These are phyloP conservation scores for Mortierella claussenii DNA, from an alignment of 192 early-diverging fungal genomes.

Conservation along the genomic window DNA sequence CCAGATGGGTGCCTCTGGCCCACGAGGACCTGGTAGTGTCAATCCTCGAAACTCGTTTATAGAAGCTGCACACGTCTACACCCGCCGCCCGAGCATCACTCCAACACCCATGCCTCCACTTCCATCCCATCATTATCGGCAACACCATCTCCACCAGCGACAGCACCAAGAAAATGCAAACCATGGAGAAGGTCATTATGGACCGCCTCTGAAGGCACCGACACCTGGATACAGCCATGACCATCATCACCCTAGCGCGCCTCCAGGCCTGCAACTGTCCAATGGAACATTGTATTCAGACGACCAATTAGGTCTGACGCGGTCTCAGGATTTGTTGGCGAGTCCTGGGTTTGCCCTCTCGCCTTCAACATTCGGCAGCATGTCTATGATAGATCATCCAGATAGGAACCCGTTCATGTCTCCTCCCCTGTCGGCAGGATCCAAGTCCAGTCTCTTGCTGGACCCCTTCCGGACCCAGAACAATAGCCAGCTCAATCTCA, in stretches of 20 bases:
- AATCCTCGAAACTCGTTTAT: slow-evolving; percentile 17
- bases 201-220: slow-evolving; percentile 8
- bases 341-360: slow-evolving; percentile 24
- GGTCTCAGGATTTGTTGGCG: background rate
- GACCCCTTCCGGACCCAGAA: slow-evolving; percentile 35
- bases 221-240: slow-evolving; percentile 11
- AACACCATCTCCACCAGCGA: too few relatives aligned
- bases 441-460: background rate
- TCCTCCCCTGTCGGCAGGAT: slow-evolving; percentile 13
- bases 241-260: background rate
- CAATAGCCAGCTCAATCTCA: slow-evolving; percentile 21
- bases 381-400: background rate
- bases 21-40: background rate
- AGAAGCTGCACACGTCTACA: slow-evolving; percentile 9
- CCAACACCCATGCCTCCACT: slow-evolving; percentile 5
- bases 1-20: slow-evolving; percentile 12
- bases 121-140: background rate
- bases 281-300: background rate
- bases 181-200: too few relatives aligned
- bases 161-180: too few relatives aligned
- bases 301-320: background rate
- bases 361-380: slow-evolving; percentile 22
- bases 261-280: slow-evolving; percentile 10
- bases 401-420: slow-evolving; percentile 21
- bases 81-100: slow-evolving; percentile 8